Percentiles rank a stretch among this genome's conserved stretches.
These are phyloP conservation scores for Combretum micranthum DNA, from an alignment of 345 rosid genomes.

Conservation along the genomic window DNA sequence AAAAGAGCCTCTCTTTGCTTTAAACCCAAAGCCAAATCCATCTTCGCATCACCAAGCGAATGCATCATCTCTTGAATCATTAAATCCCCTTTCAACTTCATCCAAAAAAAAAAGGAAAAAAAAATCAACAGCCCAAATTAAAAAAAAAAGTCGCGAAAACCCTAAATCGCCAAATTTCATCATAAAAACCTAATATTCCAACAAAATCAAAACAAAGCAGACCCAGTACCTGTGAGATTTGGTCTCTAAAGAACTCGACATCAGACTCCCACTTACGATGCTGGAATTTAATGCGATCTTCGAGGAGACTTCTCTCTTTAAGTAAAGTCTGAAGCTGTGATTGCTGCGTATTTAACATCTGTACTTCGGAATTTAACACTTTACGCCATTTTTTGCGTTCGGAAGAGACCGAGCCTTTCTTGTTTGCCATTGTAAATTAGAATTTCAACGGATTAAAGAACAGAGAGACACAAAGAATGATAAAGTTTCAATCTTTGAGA, in stretches of 20 bases:
- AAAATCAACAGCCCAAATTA: slow-evolving; percentile 2
- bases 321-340: slow-evolving; percentile 54
- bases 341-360: slow-evolving; percentile 50
- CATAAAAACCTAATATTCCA: slow-evolving; percentile 5
- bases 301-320: slow-evolving; percentile 49
- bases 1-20: slow-evolving; percentile 49
- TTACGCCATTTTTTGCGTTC: slow-evolving; percentile 55
- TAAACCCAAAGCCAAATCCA: slow-evolving; percentile 45
- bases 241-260: slow-evolving; percentile 36
- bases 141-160: slow-evolving; percentile 5
- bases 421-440: slow-evolving; percentile 5
- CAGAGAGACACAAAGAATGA: slow-evolving; percentile 10
- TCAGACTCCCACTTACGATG: slow-evolving; percentile 43
- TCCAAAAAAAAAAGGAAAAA: background rate
- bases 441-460: slow-evolving; percentile 4
- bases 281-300: slow-evolving; percentile 39
- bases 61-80: slow-evolving; percentile 37
- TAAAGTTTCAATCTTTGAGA: slow-evolving; percentile 6
- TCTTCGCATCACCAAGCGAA: slow-evolving; percentile 38
- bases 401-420: slow-evolving; percentile 25
- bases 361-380: slow-evolving; percentile 40
- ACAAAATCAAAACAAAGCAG: slow-evolving; percentile 1
- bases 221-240: slow-evolving; percentile 37
- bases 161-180: slow-evolving; percentile 24
- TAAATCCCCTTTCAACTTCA: slow-evolving; percentile 37